Percentiles rank a stretch among this genome's conserved stretches.
These are phyloP conservation scores for Otatea glauca DNA, from an alignment of 176 grass and related monocot species.

Conservation along the genomic window DNA sequence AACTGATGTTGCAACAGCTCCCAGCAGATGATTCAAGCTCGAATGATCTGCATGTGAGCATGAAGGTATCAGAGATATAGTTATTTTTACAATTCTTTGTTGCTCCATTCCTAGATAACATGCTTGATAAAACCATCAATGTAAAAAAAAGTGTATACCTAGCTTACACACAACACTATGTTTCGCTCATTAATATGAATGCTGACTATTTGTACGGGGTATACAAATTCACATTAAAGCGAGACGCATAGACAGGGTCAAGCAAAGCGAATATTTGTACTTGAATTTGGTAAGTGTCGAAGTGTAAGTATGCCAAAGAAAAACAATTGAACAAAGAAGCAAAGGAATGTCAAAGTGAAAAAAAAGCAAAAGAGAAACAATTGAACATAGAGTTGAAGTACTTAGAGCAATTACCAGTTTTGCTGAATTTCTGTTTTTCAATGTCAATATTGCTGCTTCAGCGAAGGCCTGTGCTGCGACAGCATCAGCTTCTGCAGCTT, in stretches of 20 bases:
- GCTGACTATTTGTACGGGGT: neutral
- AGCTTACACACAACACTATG: neutral
- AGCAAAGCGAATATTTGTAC: neutral
- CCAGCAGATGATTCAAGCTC: neutral
- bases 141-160: neutral
- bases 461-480: too few relatives aligned
- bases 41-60: constrained; percentile 41
- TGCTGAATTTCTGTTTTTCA: too few relatives aligned
- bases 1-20: too few relatives aligned
- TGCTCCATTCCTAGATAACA: constrained; percentile 6
- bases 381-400: too few relatives aligned
- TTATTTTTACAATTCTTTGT: neutral
- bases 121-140: neutral
- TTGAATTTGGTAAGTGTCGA: too few relatives aligned
- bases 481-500: too few relatives aligned
- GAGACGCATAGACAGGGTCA: neutral
- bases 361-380: too few relatives aligned
- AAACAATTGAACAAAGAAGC: too few relatives aligned
- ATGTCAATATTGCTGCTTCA: too few relatives aligned
- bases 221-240: neutral
- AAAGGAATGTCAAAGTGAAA: too few relatives aligned
- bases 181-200: constrained; percentile 6
- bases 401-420: too few relatives aligned
- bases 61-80: neutral
- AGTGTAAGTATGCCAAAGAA: too few relatives aligned